These are phyloP conservation scores for Didymella segeticola DNA, from an alignment of 2,329 filamentous ascomycete species.

Conservation along the genomic window DNA sequence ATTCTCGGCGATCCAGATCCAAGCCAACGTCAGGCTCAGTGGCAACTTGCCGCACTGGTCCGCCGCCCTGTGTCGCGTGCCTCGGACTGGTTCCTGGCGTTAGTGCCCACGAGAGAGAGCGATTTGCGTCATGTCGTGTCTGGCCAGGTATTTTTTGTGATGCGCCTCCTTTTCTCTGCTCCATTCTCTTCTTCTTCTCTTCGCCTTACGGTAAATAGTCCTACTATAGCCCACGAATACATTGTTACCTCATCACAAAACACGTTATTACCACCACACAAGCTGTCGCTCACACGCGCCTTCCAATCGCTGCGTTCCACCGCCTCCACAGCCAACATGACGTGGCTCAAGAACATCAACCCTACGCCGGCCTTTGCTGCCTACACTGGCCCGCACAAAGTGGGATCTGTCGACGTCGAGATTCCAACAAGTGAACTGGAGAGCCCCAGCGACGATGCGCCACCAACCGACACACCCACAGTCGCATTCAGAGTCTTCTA, in stretches of 20 bases:
- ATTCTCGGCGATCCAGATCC: slow-evolving; percentile 25
- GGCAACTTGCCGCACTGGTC: slow-evolving; percentile 17
- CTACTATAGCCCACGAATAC: too few species aligned
- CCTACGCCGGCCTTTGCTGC: slow-evolving; percentile 75
- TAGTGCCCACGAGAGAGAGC: slow-evolving; percentile 29
- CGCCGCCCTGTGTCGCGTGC: slow-evolving; percentile 39
- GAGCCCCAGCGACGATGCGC: slow-evolving; percentile 59
- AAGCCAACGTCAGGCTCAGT: slow-evolving; percentile 30
- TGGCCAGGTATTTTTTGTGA: slow-evolving; percentile 10
- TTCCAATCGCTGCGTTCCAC: slow-evolving; percentile 29
- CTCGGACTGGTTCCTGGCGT: slow-evolving; percentile 34
- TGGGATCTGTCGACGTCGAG: slow-evolving; percentile 82
- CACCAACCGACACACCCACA: slow-evolving; percentile 65
- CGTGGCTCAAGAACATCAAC: slow-evolving; percentile 59
- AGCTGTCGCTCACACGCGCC: slow-evolving; percentile 39
- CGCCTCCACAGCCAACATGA: slow-evolving; percentile 47
- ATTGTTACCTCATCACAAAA: too few species aligned
- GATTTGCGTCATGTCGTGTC: slow-evolving; percentile 35
- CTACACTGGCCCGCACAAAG: slow-evolving; percentile 78
- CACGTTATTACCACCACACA: slow-evolving; percentile 12
- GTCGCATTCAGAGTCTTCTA: slow-evolving; percentile 85
- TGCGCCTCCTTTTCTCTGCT: not conserved
- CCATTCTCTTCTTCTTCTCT: not conserved
- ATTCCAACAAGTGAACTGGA: slow-evolving; percentile 67
- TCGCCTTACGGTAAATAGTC: too few species aligned